These are phyloP conservation scores for Beauveria brongniartii DNA, from an alignment of 2,329 filamentous ascomycete species.

Conservation along the genomic window DNA sequence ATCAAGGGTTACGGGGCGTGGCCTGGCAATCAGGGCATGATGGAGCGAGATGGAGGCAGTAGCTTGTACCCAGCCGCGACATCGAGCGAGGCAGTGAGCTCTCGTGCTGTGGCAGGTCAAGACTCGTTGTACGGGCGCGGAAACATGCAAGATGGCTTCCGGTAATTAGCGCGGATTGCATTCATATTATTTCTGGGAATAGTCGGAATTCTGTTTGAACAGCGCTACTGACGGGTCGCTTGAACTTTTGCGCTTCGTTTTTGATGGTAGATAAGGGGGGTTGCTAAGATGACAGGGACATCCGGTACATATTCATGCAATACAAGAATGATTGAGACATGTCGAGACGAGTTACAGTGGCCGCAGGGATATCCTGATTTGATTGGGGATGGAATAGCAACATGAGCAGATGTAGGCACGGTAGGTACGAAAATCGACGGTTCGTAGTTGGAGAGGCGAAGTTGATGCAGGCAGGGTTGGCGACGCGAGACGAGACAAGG, in stretches of 20 bases:
- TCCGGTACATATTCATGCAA: background rate
- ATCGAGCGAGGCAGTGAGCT: background rate
- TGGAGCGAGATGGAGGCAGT: background rate
- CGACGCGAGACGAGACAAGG: no score
- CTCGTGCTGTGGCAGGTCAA: background rate
- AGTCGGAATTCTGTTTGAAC: background rate
- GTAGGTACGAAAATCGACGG: background rate
- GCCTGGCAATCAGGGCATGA: background rate
- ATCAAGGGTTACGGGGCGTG: background rate
- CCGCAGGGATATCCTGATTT: background rate
- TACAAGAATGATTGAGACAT: background rate
- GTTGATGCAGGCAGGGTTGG: no score
- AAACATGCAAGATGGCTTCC: constrained; percentile 2
- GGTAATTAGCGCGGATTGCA: background rate
- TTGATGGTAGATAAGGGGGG: background rate
- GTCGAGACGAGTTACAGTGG: background rate
- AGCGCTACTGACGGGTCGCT: background rate
- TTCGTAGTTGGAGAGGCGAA: background rate
- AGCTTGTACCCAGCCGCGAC: background rate
- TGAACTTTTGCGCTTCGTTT: background rate
- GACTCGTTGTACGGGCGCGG: background rate
- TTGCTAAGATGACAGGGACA: background rate
- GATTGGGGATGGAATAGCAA: background rate
- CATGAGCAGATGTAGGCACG: background rate
- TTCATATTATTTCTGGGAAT: background rate